Percentiles rank a stretch among this genome's conserved stretches.
phyloP scores from a whole-genome alignment of 2,329 filamentous ascomycete species.

The Xylariales sp. region DNA sequence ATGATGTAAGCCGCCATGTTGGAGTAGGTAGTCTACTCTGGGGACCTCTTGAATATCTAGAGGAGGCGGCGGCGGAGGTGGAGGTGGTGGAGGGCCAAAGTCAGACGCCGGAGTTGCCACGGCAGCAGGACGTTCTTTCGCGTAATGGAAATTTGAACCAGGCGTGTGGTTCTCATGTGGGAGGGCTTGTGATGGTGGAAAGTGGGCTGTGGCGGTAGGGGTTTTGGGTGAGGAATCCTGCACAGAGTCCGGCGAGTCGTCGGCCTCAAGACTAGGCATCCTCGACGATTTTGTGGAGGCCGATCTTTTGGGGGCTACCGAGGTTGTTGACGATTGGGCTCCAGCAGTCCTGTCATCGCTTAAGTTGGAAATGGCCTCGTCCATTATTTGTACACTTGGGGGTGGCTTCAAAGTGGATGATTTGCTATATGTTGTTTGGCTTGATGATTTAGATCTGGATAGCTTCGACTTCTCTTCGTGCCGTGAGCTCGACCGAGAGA shows the following conservation, averaged over 20 bases:
- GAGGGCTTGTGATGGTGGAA: conserved; percentile 59
- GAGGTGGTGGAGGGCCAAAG: conserved; percentile 61
- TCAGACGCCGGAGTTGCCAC: conserved; percentile 56
- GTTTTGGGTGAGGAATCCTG: conserved; percentile 70
- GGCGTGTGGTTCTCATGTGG: conserved; percentile 54
- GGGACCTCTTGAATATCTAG: conserved; percentile 78
- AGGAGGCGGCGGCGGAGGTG: conserved; percentile 80
- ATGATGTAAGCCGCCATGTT: conserved; percentile 83
- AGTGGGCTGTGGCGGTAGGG: conserved; percentile 65
- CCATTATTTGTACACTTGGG: conserved; percentile 47
- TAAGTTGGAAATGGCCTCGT: conserved; percentile 45
- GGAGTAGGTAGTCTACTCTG: conserved; percentile 89
- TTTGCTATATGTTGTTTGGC: conserved; percentile 66
- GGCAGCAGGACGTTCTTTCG: conserved; percentile 54
- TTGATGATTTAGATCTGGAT: conserved; percentile 67
- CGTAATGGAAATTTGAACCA: conserved; percentile 51
- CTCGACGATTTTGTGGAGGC: conserved; percentile 48
- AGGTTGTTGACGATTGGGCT: conserved; percentile 49
- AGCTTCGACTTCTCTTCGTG: conserved; percentile 64
- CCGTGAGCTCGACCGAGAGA: conserved; percentile 59
- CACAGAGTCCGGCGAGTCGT: conserved; percentile 63
- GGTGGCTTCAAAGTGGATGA: conserved; percentile 48
- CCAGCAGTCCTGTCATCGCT: conserved; percentile 51
- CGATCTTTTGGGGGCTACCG: conserved; percentile 53
- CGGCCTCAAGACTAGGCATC: conserved; percentile 55